These are phyloP conservation scores for Colletotrichum tropicicola DNA, from an alignment of 2,329 filamentous ascomycete species.

Conservation along the genomic window DNA sequence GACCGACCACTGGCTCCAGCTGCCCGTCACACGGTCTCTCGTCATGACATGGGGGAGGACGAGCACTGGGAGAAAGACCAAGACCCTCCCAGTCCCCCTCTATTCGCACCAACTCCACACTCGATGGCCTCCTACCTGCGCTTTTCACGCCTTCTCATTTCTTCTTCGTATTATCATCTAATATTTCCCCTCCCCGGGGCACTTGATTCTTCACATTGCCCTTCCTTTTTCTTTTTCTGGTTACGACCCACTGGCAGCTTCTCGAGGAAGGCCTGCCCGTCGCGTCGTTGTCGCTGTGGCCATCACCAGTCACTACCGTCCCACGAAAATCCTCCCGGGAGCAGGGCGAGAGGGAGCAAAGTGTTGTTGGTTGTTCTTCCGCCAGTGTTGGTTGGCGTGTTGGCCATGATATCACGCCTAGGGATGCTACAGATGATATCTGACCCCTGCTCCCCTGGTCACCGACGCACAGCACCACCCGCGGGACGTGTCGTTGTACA, in stretches of 20 bases:
- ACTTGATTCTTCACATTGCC: not conserved
- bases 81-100: constrained; percentile 17
- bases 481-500: constrained; percentile 27
- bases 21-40: constrained; percentile 29
- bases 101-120: constrained; percentile 20
- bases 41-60: constrained; percentile 5
- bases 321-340: not conserved
- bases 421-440: constrained; percentile 20
- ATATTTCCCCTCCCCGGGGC: not conserved
- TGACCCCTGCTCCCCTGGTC: constrained; percentile 5
- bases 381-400: constrained; percentile 10
- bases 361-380: not conserved
- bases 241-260: not conserved
- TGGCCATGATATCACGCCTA: constrained; percentile 17
- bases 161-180: constrained; percentile 27
- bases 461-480: constrained; percentile 26
- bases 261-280: not conserved
- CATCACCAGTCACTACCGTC: not conserved
- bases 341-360: not conserved
- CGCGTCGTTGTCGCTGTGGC: not conserved
- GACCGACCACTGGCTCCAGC: constrained; percentile 19
- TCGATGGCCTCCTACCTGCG: constrained; percentile 21
- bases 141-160: constrained; percentile 22
- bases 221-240: not conserved
- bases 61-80: not conserved